Conservation (phyloP, 257 asterid species). For the Rauvolfia tetraphylla region DNA sequence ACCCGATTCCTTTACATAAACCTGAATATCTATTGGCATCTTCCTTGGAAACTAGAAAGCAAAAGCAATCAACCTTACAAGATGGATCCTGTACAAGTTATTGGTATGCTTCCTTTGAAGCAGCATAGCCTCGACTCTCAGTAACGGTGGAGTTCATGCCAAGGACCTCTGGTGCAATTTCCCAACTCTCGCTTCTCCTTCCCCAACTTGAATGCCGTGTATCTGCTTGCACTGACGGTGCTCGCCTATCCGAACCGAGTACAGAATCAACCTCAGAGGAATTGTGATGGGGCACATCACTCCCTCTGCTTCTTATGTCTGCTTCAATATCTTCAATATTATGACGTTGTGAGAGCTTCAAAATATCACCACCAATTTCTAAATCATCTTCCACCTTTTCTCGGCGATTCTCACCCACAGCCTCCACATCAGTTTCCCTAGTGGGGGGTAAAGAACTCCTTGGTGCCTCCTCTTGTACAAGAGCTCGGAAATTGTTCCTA, state of each 20-base stretch:
- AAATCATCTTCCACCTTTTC: constrained; percentile 83
- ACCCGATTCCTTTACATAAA: neutral
- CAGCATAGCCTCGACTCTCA: constrained; percentile 23
- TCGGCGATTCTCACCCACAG: constrained; percentile 53
- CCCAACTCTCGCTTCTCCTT: constrained; percentile 57
- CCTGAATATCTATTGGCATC: constrained; percentile 8
- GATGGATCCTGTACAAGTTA: constrained; percentile 27
- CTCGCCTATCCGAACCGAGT: constrained; percentile 65
- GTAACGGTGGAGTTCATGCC: constrained; percentile 23
- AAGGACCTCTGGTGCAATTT: constrained; percentile 44
- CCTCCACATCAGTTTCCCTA: constrained; percentile 54
- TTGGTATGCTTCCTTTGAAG: constrained; percentile 45
- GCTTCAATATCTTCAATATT: constrained; percentile 89
- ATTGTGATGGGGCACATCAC: constrained; percentile 66
- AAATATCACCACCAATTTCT: constrained; percentile 88
- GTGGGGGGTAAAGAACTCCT: constrained; percentile 50
- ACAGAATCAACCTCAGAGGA: constrained; percentile 69
- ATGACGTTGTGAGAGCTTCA: constrained; percentile 92
- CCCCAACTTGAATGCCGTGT: constrained; percentile 48
- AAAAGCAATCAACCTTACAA: constrained; percentile 25
- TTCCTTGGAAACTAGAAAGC: constrained; percentile 12
- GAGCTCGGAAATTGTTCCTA: constrained; percentile 72
- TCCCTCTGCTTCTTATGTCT: constrained; percentile 84
- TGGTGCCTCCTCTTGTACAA: constrained; percentile 72
- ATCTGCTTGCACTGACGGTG: constrained; percentile 46